phyloP scores from a whole-genome alignment of 2,329 filamentous ascomycete genomes.

The Penicillium sp. region DNA sequence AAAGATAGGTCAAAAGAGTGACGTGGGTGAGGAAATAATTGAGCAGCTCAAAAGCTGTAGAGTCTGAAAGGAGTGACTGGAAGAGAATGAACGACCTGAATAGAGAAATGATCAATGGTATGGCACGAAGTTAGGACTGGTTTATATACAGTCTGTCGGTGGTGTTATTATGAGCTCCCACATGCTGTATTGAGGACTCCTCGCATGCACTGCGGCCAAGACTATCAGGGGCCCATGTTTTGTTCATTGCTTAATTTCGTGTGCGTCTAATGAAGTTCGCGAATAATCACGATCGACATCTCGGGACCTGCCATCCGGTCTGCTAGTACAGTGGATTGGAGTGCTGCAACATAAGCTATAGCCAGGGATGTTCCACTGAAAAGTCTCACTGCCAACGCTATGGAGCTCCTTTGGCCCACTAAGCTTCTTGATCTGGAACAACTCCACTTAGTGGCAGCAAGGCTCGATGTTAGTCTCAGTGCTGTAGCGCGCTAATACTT shows the following conservation, averaged over 20 bases:
- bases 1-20: constrained; percentile 31
- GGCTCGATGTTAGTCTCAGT: constrained; percentile 8
- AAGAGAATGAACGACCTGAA: constrained; percentile 30
- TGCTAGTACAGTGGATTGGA: constrained; percentile 10
- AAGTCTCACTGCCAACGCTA: neutral
- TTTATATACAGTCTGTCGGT: constrained; percentile 34
- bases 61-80: constrained; percentile 32
- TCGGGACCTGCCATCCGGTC: constrained; percentile 9
- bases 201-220: constrained; percentile 23
- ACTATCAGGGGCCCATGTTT: constrained; percentile 23
- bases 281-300: constrained; percentile 20
- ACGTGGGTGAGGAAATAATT: constrained; percentile 20
- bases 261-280: constrained; percentile 8
- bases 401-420: constrained; percentile 3
- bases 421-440: constrained; percentile 16
- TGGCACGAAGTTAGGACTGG: constrained; percentile 1
- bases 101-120: constrained; percentile 14
- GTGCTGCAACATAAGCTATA: constrained; percentile 11
- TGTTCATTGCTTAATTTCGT: constrained; percentile 9
- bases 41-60: constrained; percentile 9
- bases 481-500: neutral
- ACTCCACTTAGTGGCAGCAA: constrained; percentile 12
- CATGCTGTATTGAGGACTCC: constrained; percentile 21
- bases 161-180: constrained; percentile 22
- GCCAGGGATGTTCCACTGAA: constrained; percentile 25